Evolutionary conservation across 2,329 filamentous ascomycete species (phyloP).

Genomic region (Sclerotinia trifoliorum): DNA sequence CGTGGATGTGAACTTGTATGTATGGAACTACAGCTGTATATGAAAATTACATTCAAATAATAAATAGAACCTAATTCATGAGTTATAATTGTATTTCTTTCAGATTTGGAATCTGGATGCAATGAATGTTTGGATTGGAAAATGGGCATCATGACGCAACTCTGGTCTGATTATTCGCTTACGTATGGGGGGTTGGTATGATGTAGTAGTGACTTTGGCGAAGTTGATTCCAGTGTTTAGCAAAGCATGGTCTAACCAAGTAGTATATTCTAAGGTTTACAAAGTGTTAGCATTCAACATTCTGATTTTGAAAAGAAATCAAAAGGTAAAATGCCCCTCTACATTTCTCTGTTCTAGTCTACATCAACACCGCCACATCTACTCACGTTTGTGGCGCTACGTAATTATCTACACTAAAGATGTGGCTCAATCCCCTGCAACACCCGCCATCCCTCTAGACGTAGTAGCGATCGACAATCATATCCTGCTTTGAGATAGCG

Average conservation of each 20-base stretch:
- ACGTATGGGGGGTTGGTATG: not conserved
- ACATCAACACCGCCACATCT: not conserved
- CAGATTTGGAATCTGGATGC: not conserved
- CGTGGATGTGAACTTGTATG: not conserved
- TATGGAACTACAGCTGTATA: not conserved
- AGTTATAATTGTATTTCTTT: not conserved
- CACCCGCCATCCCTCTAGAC: not conserved
- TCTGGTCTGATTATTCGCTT: not conserved
- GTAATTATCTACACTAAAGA: not conserved
- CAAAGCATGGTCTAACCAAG: not conserved
- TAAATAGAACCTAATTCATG: not conserved
- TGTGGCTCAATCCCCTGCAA: slow-evolving; percentile 14
- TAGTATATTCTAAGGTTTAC: too few relatives aligned
- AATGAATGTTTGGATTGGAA: not conserved
- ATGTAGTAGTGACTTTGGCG: not conserved
- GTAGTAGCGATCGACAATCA: not conserved
- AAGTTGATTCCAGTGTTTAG: not conserved
- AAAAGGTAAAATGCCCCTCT: too few relatives aligned
- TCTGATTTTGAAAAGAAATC: too few relatives aligned
- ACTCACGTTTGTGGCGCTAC: not conserved
- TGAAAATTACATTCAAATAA: not conserved
- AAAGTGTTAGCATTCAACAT: too few relatives aligned
- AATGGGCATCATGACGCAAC: not conserved
- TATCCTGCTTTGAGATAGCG: slow-evolving; percentile 4
- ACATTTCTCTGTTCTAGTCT: not conserved